Percentiles rank a stretch among this genome's conserved stretches.
Conservation (phyloP, 768 basidiomycete genomes). For the Tricholoma sp. region DNA sequence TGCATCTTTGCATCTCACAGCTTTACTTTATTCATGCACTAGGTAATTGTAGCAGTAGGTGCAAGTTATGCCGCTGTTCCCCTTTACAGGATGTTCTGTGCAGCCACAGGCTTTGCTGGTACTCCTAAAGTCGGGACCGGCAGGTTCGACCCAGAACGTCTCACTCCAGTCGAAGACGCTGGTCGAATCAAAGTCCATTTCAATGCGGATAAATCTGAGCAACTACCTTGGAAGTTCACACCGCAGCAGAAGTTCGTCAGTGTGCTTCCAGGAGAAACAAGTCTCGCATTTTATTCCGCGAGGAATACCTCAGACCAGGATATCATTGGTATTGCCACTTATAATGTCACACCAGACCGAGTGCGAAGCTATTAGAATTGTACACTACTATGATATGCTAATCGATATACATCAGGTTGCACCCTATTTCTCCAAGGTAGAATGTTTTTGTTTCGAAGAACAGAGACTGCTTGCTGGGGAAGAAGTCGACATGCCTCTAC, state of each 20-base stretch:
- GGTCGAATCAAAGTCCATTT: slow-evolving; percentile 90
- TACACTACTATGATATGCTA: background rate
- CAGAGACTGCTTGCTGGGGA: slow-evolving; percentile 92
- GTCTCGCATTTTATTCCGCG: slow-evolving; percentile 93
- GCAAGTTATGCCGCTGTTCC: slow-evolving; percentile 97
- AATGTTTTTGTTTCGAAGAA: slow-evolving; percentile 99
- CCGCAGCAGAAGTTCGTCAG: slow-evolving; percentile 88
- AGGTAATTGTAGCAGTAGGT: slow-evolving; percentile 80
- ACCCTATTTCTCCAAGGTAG: slow-evolving; percentile 98
- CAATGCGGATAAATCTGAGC: slow-evolving; percentile 87
- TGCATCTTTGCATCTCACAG: background rate
- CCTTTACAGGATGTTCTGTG: slow-evolving; percentile 96
- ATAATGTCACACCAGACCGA: slow-evolving; percentile 97
- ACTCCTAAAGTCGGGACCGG: slow-evolving; percentile 89
- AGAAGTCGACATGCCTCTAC: slow-evolving; percentile 95
- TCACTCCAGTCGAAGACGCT: slow-evolving; percentile 67
- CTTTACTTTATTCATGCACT: slow-evolving; percentile 2
- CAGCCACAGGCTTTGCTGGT: slow-evolving; percentile 94
- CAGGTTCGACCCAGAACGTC: slow-evolving; percentile 77
- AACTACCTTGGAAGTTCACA: slow-evolving; percentile 88
- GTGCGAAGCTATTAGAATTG: slow-evolving; percentile 37
- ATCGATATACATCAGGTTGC: slow-evolving; percentile 61
- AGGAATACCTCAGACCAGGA: slow-evolving; percentile 82
- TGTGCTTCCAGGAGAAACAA: slow-evolving; percentile 93
- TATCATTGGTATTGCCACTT: slow-evolving; percentile 97